These are phyloP conservation scores for Brachypodium distachyon DNA, from an alignment of 202 grass and related monocot genomes.

Conservation along the genomic window DNA sequence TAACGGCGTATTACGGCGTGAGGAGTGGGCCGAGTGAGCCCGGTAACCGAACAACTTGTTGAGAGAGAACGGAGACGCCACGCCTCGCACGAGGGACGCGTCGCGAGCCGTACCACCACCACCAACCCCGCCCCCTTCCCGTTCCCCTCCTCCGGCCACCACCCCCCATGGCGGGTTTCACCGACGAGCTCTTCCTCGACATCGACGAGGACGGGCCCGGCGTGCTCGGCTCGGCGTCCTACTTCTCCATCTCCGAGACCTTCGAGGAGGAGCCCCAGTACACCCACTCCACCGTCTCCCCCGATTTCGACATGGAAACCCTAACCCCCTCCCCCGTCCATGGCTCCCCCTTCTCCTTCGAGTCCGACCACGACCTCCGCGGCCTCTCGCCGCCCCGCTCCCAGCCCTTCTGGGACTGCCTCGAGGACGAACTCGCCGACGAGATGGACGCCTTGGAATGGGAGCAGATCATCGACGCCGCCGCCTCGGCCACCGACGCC, in stretches of 20 bases:
- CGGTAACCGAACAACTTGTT: background rate
- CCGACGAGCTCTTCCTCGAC: slow-evolving; percentile 42
- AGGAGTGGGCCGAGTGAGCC: background rate
- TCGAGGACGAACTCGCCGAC: slow-evolving; percentile 29
- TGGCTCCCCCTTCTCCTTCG: slow-evolving; percentile 33
- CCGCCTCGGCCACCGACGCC: background rate
- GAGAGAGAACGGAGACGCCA: slow-evolving; percentile 34
- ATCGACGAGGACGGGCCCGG: slow-evolving; percentile 14
- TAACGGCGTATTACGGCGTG: background rate
- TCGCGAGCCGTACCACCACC: slow-evolving; percentile 7
- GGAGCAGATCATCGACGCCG: slow-evolving; percentile 26
- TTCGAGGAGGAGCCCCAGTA: slow-evolving; percentile 15
- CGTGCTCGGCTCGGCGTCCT: background rate
- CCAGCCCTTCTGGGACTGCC: slow-evolving; percentile 43
- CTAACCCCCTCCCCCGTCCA: slow-evolving; percentile 10
- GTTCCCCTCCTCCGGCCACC: background rate
- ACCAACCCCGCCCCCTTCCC: background rate
- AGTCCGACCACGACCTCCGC: slow-evolving; percentile 15
- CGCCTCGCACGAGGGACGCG: slow-evolving; percentile 12
- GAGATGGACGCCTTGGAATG: slow-evolving; percentile 8
- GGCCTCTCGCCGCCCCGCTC: slow-evolving; percentile 3
- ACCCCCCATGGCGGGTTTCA: slow-evolving; percentile 24
- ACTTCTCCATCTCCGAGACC: slow-evolving; percentile 20
- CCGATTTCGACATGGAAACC: slow-evolving; percentile 23
- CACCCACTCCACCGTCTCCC: background rate